Evolutionary conservation across 768 basidiomycete species (phyloP), one percentile per base, ranked within the genome.

Genomic region (Leccinum broughii): DNA sequence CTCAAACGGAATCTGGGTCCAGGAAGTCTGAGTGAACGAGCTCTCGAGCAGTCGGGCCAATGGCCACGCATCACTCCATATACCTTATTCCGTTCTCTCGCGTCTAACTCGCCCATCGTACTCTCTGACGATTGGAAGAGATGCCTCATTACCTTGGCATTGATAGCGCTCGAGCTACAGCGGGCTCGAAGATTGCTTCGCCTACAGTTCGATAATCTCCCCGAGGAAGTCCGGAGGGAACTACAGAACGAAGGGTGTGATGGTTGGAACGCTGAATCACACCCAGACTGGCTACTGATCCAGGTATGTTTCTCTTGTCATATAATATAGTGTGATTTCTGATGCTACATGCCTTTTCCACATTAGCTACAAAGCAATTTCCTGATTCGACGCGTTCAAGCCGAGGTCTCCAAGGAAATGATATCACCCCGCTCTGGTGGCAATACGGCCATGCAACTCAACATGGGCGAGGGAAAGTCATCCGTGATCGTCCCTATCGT

Each of bases 371-470:
- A 65, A 7, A 62, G 75, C 51, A 51, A 66, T 54, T 58, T 22
- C 5, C 26, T 50, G 26, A 15, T 50, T 28, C 49, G 49, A 24
- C 49, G 15, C 3, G 26, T 50, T 17, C 75, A 76, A 56, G 60
- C 64, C 0, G 51, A 61, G 17, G 62, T 77, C 30, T 69, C 76
- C 9, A 52, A 52, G 7, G 63, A 76, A 48, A 77, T 76, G 76
- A 70, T 75, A 32, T 51, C 60, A 11, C 75, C 75, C 1, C 37
- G 39, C 13, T 66, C 68, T 0, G 56, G 61, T 4, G 11, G 62
- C 6, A 84, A 78, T 56, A 75, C 77, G 0, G 64, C 75, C 4
- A 70, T 79, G 17, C 83, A 84, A 58, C 76, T 84, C 13, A 82
- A 83, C 74, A 50, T 50, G 49, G 49, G 49, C 7, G 49, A 50